These are phyloP conservation scores for Fusarium sp. DNA, from an alignment of 2,329 filamentous ascomycete species.

Conservation along the genomic window DNA sequence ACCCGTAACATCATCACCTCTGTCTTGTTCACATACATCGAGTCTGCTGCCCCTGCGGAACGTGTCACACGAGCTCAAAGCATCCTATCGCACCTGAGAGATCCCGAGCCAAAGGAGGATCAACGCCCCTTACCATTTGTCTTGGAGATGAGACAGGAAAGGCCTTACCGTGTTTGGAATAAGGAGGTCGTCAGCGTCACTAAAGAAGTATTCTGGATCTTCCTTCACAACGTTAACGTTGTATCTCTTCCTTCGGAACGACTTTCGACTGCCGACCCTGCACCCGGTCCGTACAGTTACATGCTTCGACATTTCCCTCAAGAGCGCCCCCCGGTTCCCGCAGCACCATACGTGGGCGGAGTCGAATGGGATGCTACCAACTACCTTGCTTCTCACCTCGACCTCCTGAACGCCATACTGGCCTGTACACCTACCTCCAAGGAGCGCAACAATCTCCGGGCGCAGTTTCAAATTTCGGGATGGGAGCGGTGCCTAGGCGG, in stretches of 20 bases:
- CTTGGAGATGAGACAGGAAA: constrained; percentile 85
- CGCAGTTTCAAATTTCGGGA: constrained; percentile 82
- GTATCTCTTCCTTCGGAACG: constrained; percentile 72
- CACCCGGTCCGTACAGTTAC: constrained; percentile 65
- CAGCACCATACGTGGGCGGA: constrained; percentile 94
- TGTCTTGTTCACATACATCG: constrained; percentile 88
- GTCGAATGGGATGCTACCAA: constrained; percentile 99
- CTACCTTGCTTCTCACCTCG: constrained; percentile 91
- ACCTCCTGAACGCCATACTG: constrained; percentile 90
- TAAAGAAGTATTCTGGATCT: constrained; percentile 99
- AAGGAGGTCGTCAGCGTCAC: constrained; percentile 93
- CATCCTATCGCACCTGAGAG: constrained; percentile 84
- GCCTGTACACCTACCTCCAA: constrained; percentile 78
- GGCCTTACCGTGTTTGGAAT: constrained; percentile 94
- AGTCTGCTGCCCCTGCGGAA: constrained; percentile 72
- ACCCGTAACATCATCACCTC: constrained; percentile 92
- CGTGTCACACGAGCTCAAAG: constrained; percentile 76
- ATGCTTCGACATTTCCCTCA: constrained; percentile 83
- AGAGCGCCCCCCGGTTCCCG: constrained; percentile 89
- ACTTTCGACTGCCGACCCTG: constrained; percentile 50
- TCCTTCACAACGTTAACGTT: constrained; percentile 93
- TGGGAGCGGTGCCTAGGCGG: constrained; percentile 92
- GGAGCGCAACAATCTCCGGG: constrained; percentile 83
- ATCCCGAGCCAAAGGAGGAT: constrained; percentile 81
- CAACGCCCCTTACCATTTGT: constrained; percentile 87